Evolutionary conservation across 2,329 filamentous ascomycete species (phyloP), one percentile per base, ranked within the genome.

Genomic region (Tolypocladium pustulatum): DNA sequence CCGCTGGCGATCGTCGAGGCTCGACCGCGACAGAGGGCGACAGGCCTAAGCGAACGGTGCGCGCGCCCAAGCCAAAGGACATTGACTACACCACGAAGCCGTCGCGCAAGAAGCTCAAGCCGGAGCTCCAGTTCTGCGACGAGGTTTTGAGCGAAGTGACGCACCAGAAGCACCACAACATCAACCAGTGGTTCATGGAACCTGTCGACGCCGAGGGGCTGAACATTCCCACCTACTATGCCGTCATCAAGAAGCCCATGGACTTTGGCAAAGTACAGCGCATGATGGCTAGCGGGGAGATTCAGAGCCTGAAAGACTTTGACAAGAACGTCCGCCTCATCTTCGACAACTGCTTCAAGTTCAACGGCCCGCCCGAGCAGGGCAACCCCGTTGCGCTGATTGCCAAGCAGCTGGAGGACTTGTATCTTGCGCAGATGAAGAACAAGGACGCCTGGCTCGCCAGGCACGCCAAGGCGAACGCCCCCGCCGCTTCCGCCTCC

Each of bases 191-290:
- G 60, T 99, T 99, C 76, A 76, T 90, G 66, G 76, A 82, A 9
- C 89, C 94, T 0, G 94, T 99, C 25, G 94, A 99, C 69, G 91
- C 94, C 0, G 92, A 97, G 40, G 93, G 92, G 0, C 78, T 97
- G 57, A 91, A 93, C 70, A 97, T 97, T 60, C 94, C 94, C 0
- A 87, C 88, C 30, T 99, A 99, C 71, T 90, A 94, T 71, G 91
- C 88, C 67, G 79, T 97, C 61, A 91, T 99, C 75, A 97, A 96
- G 78, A 91, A 92, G 70, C 94, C 94, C 0, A 99, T 97, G 93
- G 93, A 99, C 71, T 79, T 97, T 55, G 80, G 82, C 20, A 96
- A 90, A n/a, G 88, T 96, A 68, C 79, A 83, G 40, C 80, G 81
- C 49, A 95, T 95, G 73, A 79, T 97, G 46, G 84, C 87, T 65